A percentile compares a stretch with the other conserved stretches of the same genome.
These are phyloP conservation scores for Hypoxylon trugodes DNA, from an alignment of 495 filamentous ascomycete species.

Conservation along the genomic window DNA sequence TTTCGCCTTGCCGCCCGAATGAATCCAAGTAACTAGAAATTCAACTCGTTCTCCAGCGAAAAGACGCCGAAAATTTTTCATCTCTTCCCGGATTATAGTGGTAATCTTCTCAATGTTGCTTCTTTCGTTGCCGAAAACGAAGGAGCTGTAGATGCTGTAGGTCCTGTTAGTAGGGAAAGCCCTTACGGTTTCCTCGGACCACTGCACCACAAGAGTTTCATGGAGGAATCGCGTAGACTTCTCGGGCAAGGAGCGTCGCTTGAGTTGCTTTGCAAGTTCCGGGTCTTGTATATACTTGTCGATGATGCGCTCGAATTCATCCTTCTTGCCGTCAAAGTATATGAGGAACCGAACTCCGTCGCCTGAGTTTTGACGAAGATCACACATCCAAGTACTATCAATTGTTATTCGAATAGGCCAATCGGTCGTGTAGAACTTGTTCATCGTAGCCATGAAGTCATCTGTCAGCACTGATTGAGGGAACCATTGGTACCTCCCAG, in stretches of 20 bases:
- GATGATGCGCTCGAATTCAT: constrained; percentile 26
- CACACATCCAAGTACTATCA: constrained; percentile 43
- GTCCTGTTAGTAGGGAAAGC: constrained; percentile 29
- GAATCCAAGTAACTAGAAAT: constrained; percentile 32
- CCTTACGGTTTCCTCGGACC: constrained; percentile 39
- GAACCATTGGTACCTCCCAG: constrained; percentile 35
- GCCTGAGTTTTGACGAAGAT: constrained; percentile 13
- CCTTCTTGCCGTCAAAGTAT: constrained; percentile 19
- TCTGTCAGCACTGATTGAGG: neutral
- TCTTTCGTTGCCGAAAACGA: constrained; percentile 22
- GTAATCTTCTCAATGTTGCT: constrained; percentile 7
- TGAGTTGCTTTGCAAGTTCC: constrained; percentile 29
- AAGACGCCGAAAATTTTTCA: constrained; percentile 2
- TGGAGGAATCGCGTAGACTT: constrained; percentile 43
- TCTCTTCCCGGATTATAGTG: neutral
- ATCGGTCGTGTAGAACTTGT: constrained; percentile 22
- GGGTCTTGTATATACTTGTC: constrained; percentile 5
- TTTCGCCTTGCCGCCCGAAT: constrained; percentile 19
- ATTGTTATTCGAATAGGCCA: constrained; percentile 38
- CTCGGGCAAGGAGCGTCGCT: constrained; percentile 30
- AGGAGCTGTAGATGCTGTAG: constrained; percentile 33
- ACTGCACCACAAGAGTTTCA: constrained; percentile 44
- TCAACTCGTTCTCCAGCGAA: constrained; percentile 22
- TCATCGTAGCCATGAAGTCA: constrained; percentile 28
- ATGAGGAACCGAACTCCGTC: constrained; percentile 23